Evolutionary conservation across 1,284 basidiomycete species (phyloP).

Genomic region (Malassezia slooffiae): DNA sequence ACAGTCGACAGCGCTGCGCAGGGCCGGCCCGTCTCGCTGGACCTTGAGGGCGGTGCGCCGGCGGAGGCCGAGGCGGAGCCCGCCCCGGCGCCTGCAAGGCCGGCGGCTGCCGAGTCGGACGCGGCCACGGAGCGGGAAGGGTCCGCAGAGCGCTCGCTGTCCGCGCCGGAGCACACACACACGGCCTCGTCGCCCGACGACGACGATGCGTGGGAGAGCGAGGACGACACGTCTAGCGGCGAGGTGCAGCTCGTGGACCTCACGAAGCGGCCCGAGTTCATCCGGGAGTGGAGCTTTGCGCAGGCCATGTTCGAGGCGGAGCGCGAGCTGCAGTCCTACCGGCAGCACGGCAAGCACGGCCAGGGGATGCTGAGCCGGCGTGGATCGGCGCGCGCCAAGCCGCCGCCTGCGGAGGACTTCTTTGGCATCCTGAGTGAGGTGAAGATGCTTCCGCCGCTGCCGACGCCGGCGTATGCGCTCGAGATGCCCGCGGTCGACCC

Average conservation of each 20-base stretch:
- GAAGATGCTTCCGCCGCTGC: conserved; percentile 5
- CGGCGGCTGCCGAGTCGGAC: neutral
- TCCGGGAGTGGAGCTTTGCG: conserved; percentile 17
- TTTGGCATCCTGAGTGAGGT: conserved; percentile 9
- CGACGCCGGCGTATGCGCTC: conserved; percentile 10
- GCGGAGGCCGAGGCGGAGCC: neutral
- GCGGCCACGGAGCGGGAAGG: neutral
- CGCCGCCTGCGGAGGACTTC: conserved; percentile 11
- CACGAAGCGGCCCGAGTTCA: conserved; percentile 13
- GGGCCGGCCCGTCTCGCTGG: too few species aligned
- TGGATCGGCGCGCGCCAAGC: conserved; percentile 5
- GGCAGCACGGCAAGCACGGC: neutral
- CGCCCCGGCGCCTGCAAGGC: neutral
- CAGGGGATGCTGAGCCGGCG: conserved; percentile 5
- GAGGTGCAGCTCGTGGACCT: neutral
- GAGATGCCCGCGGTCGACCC: conserved; percentile 12
- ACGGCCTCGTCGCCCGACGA: conserved; percentile 3
- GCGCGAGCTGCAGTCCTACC: conserved; percentile 9
- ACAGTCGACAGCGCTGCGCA: too few species aligned
- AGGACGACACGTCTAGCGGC: neutral
- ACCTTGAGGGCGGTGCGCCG: neutral
- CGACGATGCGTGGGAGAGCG: neutral
- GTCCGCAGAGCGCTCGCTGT: too few species aligned
- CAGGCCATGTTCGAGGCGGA: conserved; percentile 14
- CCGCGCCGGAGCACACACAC: too few species aligned